Conservation (phyloP, 2,329 filamentous ascomycete species). For the Cryphonectria carpinicola region DNA sequence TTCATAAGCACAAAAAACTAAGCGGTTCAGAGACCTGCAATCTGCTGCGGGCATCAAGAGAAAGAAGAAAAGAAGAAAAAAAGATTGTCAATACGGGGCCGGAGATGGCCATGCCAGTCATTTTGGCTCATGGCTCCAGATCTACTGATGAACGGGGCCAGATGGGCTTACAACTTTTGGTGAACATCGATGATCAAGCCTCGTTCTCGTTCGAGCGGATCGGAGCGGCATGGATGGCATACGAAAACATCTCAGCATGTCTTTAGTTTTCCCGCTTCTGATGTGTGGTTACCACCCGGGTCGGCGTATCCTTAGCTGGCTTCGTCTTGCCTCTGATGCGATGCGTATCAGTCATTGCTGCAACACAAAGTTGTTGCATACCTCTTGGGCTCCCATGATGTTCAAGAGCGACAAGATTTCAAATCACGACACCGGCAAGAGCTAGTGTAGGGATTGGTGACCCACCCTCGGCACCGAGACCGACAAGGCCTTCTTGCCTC, state of each 20-base stretch:
- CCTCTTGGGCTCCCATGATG: background rate
- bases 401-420: background rate
- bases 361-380: background rate
- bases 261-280: slow-evolving; percentile 8
- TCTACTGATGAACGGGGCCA: background rate
- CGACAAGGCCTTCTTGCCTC: slow-evolving; percentile 11
- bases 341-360: background rate
- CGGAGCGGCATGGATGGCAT: slow-evolving; percentile 26
- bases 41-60: background rate
- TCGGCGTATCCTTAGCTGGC: no score
- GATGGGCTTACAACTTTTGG: background rate
- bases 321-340: no score
- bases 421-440: background rate
- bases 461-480: slow-evolving; percentile 21
- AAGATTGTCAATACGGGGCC: background rate
- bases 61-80: no score
- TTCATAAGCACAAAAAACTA: background rate
- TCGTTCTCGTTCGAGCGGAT: slow-evolving; percentile 16
- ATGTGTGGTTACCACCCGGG: background rate
- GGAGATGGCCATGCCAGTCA: background rate
- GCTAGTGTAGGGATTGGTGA: background rate
- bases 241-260: slow-evolving; percentile 19
- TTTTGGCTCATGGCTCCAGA: background rate
- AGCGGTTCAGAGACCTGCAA: background rate
- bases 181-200: slow-evolving; percentile 16